Evolutionary conservation across 192 early-diverging fungal genomes (phyloP).

Genomic region (Podila clonocystis): DNA sequence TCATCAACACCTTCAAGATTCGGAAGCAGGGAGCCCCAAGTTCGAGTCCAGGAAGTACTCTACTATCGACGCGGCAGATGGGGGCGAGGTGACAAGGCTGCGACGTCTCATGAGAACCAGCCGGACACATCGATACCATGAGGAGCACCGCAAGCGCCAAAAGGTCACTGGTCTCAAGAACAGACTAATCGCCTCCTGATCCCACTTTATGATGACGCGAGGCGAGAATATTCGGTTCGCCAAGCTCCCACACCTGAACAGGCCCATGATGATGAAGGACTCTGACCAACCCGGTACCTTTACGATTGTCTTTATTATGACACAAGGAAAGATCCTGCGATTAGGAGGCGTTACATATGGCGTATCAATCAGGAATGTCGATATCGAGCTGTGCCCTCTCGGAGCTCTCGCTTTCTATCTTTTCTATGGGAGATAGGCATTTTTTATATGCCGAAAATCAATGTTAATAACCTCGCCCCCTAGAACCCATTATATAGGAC

Average conservation of each 20-base stretch:
- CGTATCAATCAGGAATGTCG: not conserved
- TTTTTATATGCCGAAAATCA: too few relatives aligned
- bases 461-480: too few relatives aligned
- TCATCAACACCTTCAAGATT: slow-evolving; percentile 2
- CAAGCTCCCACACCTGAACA: slow-evolving; percentile 2
- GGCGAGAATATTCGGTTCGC: not conserved
- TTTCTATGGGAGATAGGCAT: too few relatives aligned
- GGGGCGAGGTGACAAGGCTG: not conserved
- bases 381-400: not conserved
- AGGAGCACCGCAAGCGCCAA: not conserved
- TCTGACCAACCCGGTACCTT: not conserved
- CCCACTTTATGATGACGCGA: slow-evolving; percentile 4
- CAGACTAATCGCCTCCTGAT: not conserved
- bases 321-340: slow-evolving; percentile 1
- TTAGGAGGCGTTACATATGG: not conserved
- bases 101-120: not conserved
- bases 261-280: not conserved
- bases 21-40: not conserved
- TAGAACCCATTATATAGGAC: too few relatives aligned
- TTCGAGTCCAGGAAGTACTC: slow-evolving; percentile 1
- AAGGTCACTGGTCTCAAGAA: not conserved
- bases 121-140: not conserved
- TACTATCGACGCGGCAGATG: not conserved
- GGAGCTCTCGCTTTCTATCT: slow-evolving; percentile 6
- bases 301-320: slow-evolving; percentile 5